phyloP scores from a whole-genome alignment of 192 early-diverging fungal species.

The Chytriomyces confervae region DNA sequence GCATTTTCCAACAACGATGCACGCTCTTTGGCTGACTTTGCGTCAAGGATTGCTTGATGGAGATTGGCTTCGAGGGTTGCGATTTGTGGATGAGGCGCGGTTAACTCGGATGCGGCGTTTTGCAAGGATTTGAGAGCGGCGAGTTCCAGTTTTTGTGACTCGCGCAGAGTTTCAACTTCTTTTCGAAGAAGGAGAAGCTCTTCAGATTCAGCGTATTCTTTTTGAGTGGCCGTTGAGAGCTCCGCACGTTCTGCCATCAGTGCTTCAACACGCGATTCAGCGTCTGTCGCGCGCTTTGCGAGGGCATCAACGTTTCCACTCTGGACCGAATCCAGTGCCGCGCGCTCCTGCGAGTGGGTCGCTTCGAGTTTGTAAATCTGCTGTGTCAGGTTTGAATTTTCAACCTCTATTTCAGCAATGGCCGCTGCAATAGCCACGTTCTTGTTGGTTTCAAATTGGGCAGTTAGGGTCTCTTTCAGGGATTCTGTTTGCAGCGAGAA shows the following conservation, averaged over 20 bases:
- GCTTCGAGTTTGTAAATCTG: no score
- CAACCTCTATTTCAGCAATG: not conserved
- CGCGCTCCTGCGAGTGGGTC: no score
- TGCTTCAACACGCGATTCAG: not conserved
- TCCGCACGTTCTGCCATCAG: not conserved
- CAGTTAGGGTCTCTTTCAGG: not conserved
- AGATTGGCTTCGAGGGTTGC: not conserved
- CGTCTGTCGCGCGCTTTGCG: not conserved
- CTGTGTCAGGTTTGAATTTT: conserved; percentile 1
- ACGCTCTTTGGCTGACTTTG: no score
- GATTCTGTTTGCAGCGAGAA: not conserved
- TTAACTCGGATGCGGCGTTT: not conserved
- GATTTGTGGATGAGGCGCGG: not conserved
- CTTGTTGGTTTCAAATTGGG: not conserved
- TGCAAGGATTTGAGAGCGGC: conserved; percentile 18
- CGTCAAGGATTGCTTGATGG: no score
- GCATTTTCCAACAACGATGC: no score
- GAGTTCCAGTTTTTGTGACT: not conserved
- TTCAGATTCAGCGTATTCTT: no score
- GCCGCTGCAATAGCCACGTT: not conserved
- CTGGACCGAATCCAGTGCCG: not conserved
- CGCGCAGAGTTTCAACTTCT: not conserved
- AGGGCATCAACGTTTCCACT: not conserved
- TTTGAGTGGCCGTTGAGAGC: no score
- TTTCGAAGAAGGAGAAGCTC: no score